Percentiles rank a stretch among this genome's conserved stretches.
These are phyloP conservation scores for Leccinum huronense DNA, from an alignment of 1,284 basidiomycete species.

Conservation along the genomic window DNA sequence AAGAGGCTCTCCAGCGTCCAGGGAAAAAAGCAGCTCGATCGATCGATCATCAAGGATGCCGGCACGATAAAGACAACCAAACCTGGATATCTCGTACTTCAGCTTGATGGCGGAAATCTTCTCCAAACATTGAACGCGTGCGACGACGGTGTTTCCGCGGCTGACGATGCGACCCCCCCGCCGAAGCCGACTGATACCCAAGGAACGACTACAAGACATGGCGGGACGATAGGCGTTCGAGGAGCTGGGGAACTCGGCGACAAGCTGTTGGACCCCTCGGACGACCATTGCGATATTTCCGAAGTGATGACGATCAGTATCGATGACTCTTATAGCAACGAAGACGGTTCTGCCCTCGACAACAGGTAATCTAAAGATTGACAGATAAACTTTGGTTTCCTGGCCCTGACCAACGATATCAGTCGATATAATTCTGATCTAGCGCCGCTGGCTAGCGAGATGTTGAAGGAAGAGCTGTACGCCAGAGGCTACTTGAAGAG, in stretches of 20 bases:
- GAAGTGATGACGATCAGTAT: conserved; percentile 9
- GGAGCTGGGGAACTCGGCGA: neutral
- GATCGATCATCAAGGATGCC: neutral
- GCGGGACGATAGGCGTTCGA: neutral
- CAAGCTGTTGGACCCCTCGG: neutral
- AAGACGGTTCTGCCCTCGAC: neutral
- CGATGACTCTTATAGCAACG: conserved; percentile 2
- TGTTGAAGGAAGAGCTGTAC: conserved; percentile 36
- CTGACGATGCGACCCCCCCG: neutral
- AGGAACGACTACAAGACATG: neutral
- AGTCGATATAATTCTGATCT: conserved; percentile 17
- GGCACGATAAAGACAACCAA: conserved; percentile 1
- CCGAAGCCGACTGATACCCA: neutral
- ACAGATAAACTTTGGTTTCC: neutral
- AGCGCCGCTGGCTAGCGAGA: conserved; percentile 31
- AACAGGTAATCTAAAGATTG: conserved; percentile 19
- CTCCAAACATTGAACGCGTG: neutral
- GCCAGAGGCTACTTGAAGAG: conserved; percentile 28
- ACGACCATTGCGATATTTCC: conserved; percentile 11
- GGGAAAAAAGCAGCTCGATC: neutral
- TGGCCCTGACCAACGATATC: conserved; percentile 10
- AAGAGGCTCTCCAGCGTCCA: conserved; percentile 10
- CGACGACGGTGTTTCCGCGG: neutral
- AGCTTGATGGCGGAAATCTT: neutral
- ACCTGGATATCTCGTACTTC: neutral